These are phyloP conservation scores for Limonomyces culmigenus DNA, from an alignment of 1,284 basidiomycete genomes.

Conservation along the genomic window DNA sequence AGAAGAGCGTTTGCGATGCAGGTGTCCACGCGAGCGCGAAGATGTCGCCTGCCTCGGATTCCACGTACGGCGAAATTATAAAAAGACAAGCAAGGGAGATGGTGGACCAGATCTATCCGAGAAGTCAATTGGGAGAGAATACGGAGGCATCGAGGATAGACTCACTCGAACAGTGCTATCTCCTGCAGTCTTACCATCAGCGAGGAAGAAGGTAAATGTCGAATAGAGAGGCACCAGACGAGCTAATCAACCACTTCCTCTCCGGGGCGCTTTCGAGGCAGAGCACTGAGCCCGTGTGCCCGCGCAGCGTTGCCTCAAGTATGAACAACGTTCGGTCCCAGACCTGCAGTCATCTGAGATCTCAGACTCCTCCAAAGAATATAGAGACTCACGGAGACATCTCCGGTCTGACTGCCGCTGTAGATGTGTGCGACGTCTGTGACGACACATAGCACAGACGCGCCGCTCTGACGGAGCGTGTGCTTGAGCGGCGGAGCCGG, in stretches of 20 bases:
- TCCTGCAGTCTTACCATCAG: conserved; percentile 24
- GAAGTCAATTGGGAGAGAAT: too few relatives aligned
- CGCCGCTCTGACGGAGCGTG: conserved; percentile 48
- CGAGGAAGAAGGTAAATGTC: too few relatives aligned
- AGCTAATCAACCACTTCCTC: conserved; percentile 74
- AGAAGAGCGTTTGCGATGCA: conserved; percentile 55
- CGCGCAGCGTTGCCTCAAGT: conserved; percentile 56
- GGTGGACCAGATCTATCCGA: conserved; percentile 69
- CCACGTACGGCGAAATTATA: conserved; percentile 70
- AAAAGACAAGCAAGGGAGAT: conserved; percentile 54
- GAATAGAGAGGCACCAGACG: conserved; percentile 35
- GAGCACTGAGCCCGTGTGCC: conserved; percentile 78
- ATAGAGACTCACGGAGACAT: conserved; percentile 45
- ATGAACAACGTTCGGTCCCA: conserved; percentile 65
- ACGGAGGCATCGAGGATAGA: too few relatives aligned
- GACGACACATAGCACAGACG: conserved; percentile 63
- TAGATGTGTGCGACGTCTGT: conserved; percentile 63
- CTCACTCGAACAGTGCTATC: conserved; percentile 73
- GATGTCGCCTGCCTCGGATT: conserved; percentile 78
- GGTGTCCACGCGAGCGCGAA: conserved; percentile 78
- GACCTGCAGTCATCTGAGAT: too few relatives aligned
- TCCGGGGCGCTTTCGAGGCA: conserved; percentile 66
- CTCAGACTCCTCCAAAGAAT: conserved; percentile 1
- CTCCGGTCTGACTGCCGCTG: conserved; percentile 66
- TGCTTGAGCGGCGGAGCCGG: conserved; percentile 36